These are phyloP conservation scores for Brasilioporus rufonigricans DNA, from an alignment of 768 basidiomycete species.

Conservation along the genomic window DNA sequence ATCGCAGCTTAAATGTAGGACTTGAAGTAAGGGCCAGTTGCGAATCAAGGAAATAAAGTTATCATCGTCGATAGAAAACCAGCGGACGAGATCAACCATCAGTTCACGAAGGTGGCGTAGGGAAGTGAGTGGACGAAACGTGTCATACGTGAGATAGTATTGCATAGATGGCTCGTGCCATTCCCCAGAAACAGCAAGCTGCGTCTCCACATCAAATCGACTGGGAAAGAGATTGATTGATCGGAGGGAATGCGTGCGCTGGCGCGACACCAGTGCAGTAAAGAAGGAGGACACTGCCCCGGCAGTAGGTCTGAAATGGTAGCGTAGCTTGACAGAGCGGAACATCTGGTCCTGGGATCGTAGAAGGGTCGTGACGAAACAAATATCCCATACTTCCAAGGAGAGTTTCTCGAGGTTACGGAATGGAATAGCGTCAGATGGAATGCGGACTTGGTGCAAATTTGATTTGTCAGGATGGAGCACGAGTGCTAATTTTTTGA, in stretches of 20 bases:
- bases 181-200: no score
- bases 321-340: neutral
- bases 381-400: slow-evolving; percentile 1
- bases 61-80: no score
- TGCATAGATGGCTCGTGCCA: no score
- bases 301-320: neutral
- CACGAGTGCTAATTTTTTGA: neutral
- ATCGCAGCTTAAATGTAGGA: no score
- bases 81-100: no score
- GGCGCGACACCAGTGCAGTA: neutral
- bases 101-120: no score
- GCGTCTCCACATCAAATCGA: no score
- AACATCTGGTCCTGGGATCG: no score
- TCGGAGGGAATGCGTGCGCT: neutral
- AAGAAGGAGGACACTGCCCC: neutral
- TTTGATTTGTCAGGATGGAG: neutral
- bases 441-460: neutral
- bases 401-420: neutral
- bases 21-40: no score
- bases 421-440: neutral
- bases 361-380: neutral
- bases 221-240: neutral
- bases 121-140: no score
- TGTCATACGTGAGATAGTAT: no score
- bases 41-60: no score